Evolutionary conservation across 129 eudicot species (phyloP).

Genomic region (Tagetes patula): DNA sequence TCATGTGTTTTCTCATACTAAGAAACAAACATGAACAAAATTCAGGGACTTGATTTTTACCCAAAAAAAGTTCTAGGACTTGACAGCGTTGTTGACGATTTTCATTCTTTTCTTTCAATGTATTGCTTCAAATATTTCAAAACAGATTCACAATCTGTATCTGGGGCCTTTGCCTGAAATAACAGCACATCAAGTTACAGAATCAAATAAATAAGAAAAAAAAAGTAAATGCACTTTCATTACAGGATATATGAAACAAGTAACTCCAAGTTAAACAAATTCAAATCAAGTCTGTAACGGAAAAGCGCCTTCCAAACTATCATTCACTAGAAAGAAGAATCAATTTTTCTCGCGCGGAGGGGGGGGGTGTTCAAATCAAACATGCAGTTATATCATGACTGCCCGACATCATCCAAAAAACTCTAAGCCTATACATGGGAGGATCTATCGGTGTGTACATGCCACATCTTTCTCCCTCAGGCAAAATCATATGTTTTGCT

Average conservation of each 20-base stretch:
- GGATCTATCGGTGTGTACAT: neutral
- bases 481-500: neutral
- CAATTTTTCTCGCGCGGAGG: too few species aligned
- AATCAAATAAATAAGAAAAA: neutral
- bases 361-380: too few species aligned
- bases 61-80: neutral
- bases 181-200: neutral
- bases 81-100: too few species aligned
- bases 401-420: neutral
- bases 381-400: neutral
- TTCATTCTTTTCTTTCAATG: conserved; percentile 6
- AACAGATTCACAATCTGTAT: conserved; percentile 14
- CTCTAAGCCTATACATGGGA: neutral
- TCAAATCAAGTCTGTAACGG: too few species aligned
- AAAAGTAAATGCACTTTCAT: too few species aligned
- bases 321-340: too few species aligned
- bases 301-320: too few species aligned
- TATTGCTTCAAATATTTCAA: neutral
- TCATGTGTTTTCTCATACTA: neutral
- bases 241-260: too few species aligned
- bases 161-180: neutral
- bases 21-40: neutral
- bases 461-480: neutral
- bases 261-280: too few species aligned
- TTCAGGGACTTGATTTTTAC: neutral